Percentiles rank a stretch among this genome's conserved stretches.
Evolutionary conservation across 2,329 filamentous ascomycete genomes (phyloP).

Genomic region (Aspergillus sp.): DNA sequence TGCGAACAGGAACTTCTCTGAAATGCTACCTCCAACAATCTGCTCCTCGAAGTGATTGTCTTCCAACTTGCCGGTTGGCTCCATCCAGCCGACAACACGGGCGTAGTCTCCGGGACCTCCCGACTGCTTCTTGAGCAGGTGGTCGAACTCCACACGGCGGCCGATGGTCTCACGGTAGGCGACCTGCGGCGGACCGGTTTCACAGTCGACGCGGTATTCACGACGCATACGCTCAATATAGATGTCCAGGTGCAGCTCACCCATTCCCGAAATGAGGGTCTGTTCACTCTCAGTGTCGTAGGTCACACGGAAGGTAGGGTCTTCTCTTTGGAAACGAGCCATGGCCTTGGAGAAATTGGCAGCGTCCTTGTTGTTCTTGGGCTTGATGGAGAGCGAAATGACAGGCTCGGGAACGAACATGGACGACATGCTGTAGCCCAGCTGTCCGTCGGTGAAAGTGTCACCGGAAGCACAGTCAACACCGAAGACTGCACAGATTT

Average conservation of each 20-base stretch:
- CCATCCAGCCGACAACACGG: conserved; percentile 83
- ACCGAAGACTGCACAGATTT: conserved; percentile 97
- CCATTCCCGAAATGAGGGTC: conserved; percentile 98
- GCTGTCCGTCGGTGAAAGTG: conserved; percentile 88
- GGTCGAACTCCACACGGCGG: conserved; percentile 75
- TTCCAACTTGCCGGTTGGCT: conserved; percentile 67
- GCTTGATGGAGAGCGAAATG: conserved; percentile 95
- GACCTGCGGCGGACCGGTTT: conserved; percentile 93
- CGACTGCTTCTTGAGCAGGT: conserved; percentile 87
- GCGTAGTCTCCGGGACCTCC: conserved; percentile 95
- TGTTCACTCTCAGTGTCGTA: conserved; percentile 89
- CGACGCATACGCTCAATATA: conserved; percentile 95
- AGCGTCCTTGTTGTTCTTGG: conserved; percentile 84
- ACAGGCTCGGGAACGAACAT: conserved; percentile 97
- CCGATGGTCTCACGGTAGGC: conserved; percentile 94
- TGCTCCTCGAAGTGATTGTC: conserved; percentile 80
- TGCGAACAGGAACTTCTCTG: conserved; percentile 90
- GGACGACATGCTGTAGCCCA: conserved; percentile 92
- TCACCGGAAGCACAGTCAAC: conserved; percentile 97
- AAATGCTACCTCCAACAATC: conserved; percentile 82
- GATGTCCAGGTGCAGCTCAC: conserved; percentile 91
- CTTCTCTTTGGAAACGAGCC: conserved; percentile 96
- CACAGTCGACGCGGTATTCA: conserved; percentile 93
- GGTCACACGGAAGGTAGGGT: conserved; percentile 92
- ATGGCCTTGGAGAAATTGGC: conserved; percentile 98